Evolutionary conservation across 306 rosid species (phyloP).

Genomic region (Vachellia pachyceras): DNA sequence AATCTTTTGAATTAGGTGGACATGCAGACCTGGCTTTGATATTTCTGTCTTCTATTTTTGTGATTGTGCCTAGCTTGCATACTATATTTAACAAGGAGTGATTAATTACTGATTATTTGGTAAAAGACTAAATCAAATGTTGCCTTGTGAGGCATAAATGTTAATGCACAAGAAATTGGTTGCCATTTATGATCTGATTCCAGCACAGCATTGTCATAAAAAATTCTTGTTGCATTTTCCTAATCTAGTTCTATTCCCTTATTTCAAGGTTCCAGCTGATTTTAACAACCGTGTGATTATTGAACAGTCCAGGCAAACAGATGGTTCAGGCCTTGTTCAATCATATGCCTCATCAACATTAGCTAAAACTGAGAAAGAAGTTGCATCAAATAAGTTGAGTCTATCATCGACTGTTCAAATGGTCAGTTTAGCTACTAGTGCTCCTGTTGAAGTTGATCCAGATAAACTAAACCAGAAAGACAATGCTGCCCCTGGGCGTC

Average conservation of each 20-base stretch:
- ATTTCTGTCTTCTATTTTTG: slow-evolving; percentile 30
- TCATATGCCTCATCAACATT: slow-evolving; percentile 56
- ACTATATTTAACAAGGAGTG: slow-evolving; percentile 1
- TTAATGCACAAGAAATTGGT: slow-evolving; percentile 18
- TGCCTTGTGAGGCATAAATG: background rate
- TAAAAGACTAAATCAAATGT: slow-evolving; percentile 19
- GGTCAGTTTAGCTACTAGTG: slow-evolving; percentile 57
- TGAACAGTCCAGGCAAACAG: slow-evolving; percentile 64
- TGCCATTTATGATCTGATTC: slow-evolving; percentile 29
- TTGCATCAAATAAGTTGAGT: slow-evolving; percentile 63
- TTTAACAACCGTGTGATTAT: slow-evolving; percentile 50
- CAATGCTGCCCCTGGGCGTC: slow-evolving; percentile 55
- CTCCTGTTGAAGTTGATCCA: slow-evolving; percentile 60
- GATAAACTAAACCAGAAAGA: slow-evolving; percentile 67
- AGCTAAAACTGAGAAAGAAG: slow-evolving; percentile 66
- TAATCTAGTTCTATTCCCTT: slow-evolving; percentile 56
- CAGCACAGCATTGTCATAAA: slow-evolving; percentile 25
- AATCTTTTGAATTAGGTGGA: slow-evolving; percentile 14
- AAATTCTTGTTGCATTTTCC: slow-evolving; percentile 32
- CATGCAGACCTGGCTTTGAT: background rate
- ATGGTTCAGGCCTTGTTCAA: slow-evolving; percentile 57
- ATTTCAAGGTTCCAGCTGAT: slow-evolving; percentile 80
- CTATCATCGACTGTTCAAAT: slow-evolving; percentile 60
- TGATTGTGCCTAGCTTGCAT: slow-evolving; percentile 17
- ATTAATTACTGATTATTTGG: slow-evolving; percentile 11